A percentile compares a stretch with the other conserved stretches of the same genome.
Conservation (phyloP, 495 filamentous ascomycete genomes). For the Hypoxylon trugodes region DNA sequence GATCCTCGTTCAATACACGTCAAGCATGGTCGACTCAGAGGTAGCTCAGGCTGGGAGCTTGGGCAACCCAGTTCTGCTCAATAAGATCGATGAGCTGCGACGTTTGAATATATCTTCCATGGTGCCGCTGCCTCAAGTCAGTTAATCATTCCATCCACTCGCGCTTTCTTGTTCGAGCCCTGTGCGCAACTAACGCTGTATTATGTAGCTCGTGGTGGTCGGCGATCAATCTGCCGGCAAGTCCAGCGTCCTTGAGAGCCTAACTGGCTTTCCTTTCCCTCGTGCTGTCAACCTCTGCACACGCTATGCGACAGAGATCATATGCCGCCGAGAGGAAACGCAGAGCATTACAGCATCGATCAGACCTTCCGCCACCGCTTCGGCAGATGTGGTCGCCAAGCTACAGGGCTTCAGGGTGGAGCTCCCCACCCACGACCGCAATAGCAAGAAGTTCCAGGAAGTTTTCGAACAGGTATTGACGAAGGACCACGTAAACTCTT, state of each 20-base stretch:
- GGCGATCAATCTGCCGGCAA: conserved; percentile 62
- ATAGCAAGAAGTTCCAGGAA: conserved; percentile 35
- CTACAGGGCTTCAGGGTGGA: conserved; percentile 32
- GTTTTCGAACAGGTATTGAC: conserved; percentile 41
- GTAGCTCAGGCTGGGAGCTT: neutral
- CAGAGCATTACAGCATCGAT: conserved; percentile 23
- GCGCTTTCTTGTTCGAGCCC: too few species aligned
- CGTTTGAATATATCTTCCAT: conserved; percentile 43
- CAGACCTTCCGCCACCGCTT: neutral
- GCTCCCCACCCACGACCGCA: conserved; percentile 33
- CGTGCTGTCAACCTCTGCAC: conserved; percentile 58
- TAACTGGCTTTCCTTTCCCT: conserved; percentile 60
- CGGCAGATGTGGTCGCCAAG: conserved; percentile 14
- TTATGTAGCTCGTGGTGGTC: conserved; percentile 51
- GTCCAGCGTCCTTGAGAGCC: conserved; percentile 56
- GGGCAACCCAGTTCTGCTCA: conserved; percentile 31
- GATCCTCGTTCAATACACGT: too few species aligned
- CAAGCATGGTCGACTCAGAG: too few species aligned
- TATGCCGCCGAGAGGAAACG: conserved; percentile 45
- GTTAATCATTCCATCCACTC: too few species aligned
- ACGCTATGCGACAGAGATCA: conserved; percentile 65
- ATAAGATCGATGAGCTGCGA: conserved; percentile 47
- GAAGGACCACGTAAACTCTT: neutral
- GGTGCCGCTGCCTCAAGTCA: conserved; percentile 44
- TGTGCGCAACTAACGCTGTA: too few species aligned